Evolutionary conservation across 495 filamentous ascomycete genomes (phyloP), one percentile per base, ranked within the genome.

Genomic region (Margaritispora aquatica): DNA sequence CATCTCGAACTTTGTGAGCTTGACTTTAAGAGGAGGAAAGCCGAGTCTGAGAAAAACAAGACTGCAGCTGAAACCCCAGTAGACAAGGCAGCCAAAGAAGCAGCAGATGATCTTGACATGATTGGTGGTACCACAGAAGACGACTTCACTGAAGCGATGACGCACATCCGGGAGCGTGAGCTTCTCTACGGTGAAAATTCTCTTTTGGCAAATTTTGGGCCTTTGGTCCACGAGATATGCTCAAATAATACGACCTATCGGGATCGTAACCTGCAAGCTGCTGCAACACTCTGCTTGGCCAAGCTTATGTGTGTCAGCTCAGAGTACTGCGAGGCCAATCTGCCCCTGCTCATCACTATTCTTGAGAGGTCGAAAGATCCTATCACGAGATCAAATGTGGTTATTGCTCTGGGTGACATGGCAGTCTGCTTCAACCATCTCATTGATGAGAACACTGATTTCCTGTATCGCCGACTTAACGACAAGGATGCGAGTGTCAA

Each of bases 371-470:
- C 90, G 13, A 80, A 88, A 41, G 88, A 96, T 62, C 86, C 94
- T 1, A 93, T 91, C 26, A 92, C 91, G 31, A 85, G 94, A 41
- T 92, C 88, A 67, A 99, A 99, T 69, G 91, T 92, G 11, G 94
- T 99, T 27, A 95, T 99, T 61, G 92, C 95, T 0, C 81, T 99
- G 0, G 94, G 95, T 38, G 94, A 99, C 61, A 99, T 99, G 94
- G 94, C 94, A 0, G 94, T 99, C 20, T 96, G 92, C 79, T 97
- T 97, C 79, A 99, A 99, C 68, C 94, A 99, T 65, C 84, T 99
- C 36, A 97, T 99, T 58, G 94, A 99, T 66, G 94, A 99, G 73
- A 97, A 97, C 68, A 99, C 95, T 0, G 94, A 99, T 63, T 99
- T 96, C 78, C 72, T 99, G 38, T 99, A 99, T 69, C 85, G 92